Evolutionary conservation across 495 filamentous ascomycete species (phyloP).

Genomic region (Xylaria venustula): DNA sequence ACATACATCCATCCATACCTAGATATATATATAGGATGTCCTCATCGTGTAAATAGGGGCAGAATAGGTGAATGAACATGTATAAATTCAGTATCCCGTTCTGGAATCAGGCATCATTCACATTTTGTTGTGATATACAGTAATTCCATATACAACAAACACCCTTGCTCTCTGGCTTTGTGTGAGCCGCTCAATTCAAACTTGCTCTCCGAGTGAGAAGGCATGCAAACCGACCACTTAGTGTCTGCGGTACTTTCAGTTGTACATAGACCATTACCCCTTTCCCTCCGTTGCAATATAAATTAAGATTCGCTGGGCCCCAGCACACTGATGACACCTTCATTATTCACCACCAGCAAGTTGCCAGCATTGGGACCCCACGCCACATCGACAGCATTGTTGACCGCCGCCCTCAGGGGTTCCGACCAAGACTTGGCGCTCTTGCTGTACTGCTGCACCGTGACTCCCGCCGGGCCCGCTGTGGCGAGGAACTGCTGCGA

Average conservation of each 20-base stretch:
- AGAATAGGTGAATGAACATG: too few relatives aligned
- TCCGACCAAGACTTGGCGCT: constrained; percentile 83
- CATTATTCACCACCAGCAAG: constrained; percentile 68
- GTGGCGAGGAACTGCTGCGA: constrained; percentile 89
- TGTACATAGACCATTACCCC: too few relatives aligned
- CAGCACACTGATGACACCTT: constrained; percentile 71
- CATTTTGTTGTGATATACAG: background rate
- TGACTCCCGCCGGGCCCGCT: constrained; percentile 75
- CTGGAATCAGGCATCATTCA: background rate
- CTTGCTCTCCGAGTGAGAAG: too few relatives aligned
- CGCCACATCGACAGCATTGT: constrained; percentile 66
- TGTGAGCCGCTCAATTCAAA: too few relatives aligned
- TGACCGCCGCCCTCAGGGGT: constrained; percentile 70
- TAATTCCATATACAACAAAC: background rate
- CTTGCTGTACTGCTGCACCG: constrained; percentile 86
- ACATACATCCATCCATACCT: too few relatives aligned
- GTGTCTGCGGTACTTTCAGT: too few relatives aligned
- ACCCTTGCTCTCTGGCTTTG: too few relatives aligned
- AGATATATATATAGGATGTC: too few relatives aligned
- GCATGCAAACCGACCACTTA: too few relatives aligned
- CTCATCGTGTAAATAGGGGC: too few relatives aligned
- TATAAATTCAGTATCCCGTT: too few relatives aligned
- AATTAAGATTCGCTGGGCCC: constrained; percentile 30
- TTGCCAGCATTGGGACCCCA: constrained; percentile 78
- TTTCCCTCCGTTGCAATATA: too few relatives aligned